Base-by-base conservation (phyloP, 2,329 filamentous ascomycete species). In the Aspergillus texensis region DNA sequence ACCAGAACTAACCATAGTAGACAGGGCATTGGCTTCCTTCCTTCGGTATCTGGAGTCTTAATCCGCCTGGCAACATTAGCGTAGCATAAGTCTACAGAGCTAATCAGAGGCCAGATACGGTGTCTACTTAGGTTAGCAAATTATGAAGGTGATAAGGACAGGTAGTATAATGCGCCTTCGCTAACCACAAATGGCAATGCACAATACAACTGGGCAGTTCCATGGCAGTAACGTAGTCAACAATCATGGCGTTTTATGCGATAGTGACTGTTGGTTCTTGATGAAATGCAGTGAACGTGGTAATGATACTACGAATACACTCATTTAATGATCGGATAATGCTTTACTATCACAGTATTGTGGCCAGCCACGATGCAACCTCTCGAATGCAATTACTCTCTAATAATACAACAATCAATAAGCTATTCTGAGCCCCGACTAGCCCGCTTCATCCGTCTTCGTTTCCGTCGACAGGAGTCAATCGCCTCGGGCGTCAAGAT, bases 401-500 rank as follows among this genome's bases (percentile, higher is more conserved):
- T 24, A 43, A 58, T 28, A 28, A 39, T 61, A 24, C 30, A 60
- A 52, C 24, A 61, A 58, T 2, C 64, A 64, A 67, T 10, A 26
- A 16, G 41, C 21, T 41, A 45, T n/a, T 34, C 60, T 9, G 46
- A 55, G 5, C 66, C 64, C 30, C 67, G 63, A 62, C 74, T 74
- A 14, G 71, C 74, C 57, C 78, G 67, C 60, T 73, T 78, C 62
- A 79, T 66, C 12, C 75, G 66, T 21, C 78, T 70, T 30, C 74
- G 73, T 62, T 78, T 77, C 36, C 81, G 71, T 57, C 75, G 78
- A 61, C 78, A 78, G 2, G 78, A 74, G 57, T 74, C 71, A 46
- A 82, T 78, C 3, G 78, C 76, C 24, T 82, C 80, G 2, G 77
- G 70, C 0, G 79, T 82, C 11, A 82, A 70, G 9, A 83, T 78